Evolutionary conservation across 2,329 filamentous ascomycete genomes (phyloP).

Genomic region (Clarireedia paspali): DNA sequence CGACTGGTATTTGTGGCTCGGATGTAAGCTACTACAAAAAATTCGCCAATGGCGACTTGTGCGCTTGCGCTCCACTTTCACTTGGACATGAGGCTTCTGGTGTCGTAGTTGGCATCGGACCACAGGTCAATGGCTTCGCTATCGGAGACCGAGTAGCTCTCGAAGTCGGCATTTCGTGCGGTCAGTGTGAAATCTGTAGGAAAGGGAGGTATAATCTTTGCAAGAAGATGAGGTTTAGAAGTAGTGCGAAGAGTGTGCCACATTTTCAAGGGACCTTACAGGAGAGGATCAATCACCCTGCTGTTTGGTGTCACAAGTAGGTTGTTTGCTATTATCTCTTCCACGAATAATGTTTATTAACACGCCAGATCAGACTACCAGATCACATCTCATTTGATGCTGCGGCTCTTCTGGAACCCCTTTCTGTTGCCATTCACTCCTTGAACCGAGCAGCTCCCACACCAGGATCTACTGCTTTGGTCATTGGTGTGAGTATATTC

Average conservation of each 20-base stretch:
- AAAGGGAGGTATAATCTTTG: conserved; percentile 69
- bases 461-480: conserved; percentile 49
- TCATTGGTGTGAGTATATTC: conserved; percentile 42
- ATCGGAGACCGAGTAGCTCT: conserved; percentile 57
- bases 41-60: conserved; percentile 63
- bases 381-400: conserved; percentile 50
- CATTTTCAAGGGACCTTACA: conserved; percentile 57
- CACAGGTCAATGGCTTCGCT: conserved; percentile 43
- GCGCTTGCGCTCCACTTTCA: conserved; percentile 56
- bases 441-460: conserved; percentile 46
- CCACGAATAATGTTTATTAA: conserved; percentile 3
- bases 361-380: conserved; percentile 39
- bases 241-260: conserved; percentile 54
- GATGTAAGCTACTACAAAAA: conserved; percentile 67
- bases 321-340: conserved; percentile 14
- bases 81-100: conserved; percentile 57
- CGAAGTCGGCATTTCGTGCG: conserved; percentile 90
- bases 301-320: conserved; percentile 54
- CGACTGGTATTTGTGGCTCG: conserved; percentile 62
- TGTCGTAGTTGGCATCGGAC: conserved; percentile 47
- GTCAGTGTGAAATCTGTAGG: conserved; percentile 79
- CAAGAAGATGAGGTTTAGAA: conserved; percentile 53
- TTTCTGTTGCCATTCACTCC: conserved; percentile 55
- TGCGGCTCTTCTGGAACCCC: conserved; percentile 52
- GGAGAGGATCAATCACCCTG: conserved; percentile 55